Conservation (phyloP, 345 rosid species). For the Moringa oleifera region DNA sequence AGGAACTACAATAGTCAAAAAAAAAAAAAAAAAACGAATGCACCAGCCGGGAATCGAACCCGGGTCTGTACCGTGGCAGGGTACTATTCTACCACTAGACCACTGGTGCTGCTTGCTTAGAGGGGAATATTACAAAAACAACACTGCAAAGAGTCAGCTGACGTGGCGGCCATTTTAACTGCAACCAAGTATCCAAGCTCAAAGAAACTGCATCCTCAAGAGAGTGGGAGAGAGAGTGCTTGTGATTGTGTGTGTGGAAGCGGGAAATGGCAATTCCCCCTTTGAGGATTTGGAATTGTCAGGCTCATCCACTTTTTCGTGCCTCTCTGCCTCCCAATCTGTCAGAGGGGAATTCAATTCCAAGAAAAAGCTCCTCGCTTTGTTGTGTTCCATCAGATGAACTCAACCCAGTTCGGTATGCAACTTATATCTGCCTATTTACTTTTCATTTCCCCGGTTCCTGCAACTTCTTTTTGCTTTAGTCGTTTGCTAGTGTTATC, state of each 20-base stretch:
- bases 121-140: accelerated
- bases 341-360: slow-evolving; percentile 3
- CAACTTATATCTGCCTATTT: neutral
- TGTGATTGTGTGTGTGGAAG: slow-evolving; percentile 4
- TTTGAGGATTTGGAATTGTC: slow-evolving; percentile 38
- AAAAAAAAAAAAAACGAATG: slow-evolving; percentile 3
- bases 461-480: no score
- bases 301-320: slow-evolving; percentile 11
- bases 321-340: slow-evolving; percentile 8
- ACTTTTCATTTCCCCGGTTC: no score
- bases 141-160: neutral
- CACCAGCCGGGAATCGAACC: slow-evolving; percentile 67
- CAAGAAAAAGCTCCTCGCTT: slow-evolving; percentile 23
- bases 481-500: no score
- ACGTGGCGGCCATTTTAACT: neutral
- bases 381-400: slow-evolving; percentile 34
- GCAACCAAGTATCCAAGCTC: neutral
- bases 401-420: slow-evolving; percentile 38
- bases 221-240: neutral
- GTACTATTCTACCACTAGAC: slow-evolving; percentile 71
- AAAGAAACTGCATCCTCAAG: slow-evolving; percentile 4
- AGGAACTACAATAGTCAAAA: neutral
- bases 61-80: slow-evolving; percentile 60
- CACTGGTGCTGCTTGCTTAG: slow-evolving; percentile 43
- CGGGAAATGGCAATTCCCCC: slow-evolving; percentile 53